These are phyloP conservation scores for Apium graveolens DNA, from an alignment of 129 eudicot genomes.

Conservation along the genomic window DNA sequence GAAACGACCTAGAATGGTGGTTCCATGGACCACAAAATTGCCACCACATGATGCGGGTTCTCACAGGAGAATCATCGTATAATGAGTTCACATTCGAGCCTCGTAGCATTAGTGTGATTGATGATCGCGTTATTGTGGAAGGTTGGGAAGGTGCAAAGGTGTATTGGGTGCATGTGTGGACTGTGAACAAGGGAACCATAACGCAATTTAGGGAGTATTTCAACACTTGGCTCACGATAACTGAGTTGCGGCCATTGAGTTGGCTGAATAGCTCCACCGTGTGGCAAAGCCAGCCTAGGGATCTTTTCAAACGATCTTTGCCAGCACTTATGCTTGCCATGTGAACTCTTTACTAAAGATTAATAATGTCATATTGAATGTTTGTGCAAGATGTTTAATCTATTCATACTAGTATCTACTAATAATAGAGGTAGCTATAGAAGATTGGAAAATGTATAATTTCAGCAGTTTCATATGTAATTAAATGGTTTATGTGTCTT, in stretches of 20 bases:
- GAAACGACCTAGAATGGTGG: slow-evolving; percentile 71
- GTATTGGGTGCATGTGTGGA: slow-evolving; percentile 94
- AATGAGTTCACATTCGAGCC: slow-evolving; percentile 58
- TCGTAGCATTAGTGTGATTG: slow-evolving; percentile 42
- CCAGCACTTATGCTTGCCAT: slow-evolving; percentile 77
- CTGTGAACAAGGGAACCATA: slow-evolving; percentile 55
- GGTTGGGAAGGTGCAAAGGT: slow-evolving; percentile 84
- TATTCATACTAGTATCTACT: neutral
- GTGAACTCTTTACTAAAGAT: slow-evolving; percentile 19
- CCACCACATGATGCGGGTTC: slow-evolving; percentile 85
- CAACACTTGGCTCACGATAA: slow-evolving; percentile 77
- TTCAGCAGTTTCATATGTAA: neutral
- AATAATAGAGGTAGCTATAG: too few species aligned
- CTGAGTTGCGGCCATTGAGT: slow-evolving; percentile 38
- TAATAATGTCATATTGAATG: too few species aligned
- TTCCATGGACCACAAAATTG: slow-evolving; percentile 80
- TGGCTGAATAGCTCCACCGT: slow-evolving; percentile 26
- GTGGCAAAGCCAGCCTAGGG: slow-evolving; percentile 78
- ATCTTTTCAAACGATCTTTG: slow-evolving; percentile 50
- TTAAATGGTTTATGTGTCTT: too few species aligned
- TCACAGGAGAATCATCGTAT: slow-evolving; percentile 49
- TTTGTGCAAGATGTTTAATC: neutral
- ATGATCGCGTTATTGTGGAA: slow-evolving; percentile 60
- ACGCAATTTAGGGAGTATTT: slow-evolving; percentile 74
- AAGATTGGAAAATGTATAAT: neutral